Percentiles rank a stretch among this genome's conserved stretches.
These are phyloP conservation scores for Globisporangium cederbergense DNA, from an alignment of 352 stramenopile species.

Conservation along the genomic window DNA sequence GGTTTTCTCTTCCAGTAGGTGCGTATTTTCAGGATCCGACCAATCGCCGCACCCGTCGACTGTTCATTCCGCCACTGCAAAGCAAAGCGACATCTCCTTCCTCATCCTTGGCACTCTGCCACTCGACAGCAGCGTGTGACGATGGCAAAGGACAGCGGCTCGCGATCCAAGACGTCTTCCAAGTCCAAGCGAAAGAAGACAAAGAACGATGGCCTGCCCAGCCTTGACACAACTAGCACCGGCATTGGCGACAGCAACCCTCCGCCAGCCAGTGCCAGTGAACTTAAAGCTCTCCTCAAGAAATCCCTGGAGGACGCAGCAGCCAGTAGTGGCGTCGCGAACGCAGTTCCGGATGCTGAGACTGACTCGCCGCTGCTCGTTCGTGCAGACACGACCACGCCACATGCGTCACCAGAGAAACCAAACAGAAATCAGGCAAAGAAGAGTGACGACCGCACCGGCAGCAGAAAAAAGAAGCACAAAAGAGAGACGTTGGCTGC, in stretches of 20 bases:
- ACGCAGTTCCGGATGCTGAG: conserved; percentile 22
- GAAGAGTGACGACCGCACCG: background rate
- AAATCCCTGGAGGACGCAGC: conserved; percentile 8
- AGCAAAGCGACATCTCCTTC: no score
- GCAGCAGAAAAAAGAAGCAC: background rate
- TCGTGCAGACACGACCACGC: conserved; percentile 16
- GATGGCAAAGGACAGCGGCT: conserved; percentile 3
- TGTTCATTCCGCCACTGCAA: background rate
- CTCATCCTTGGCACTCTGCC: no score
- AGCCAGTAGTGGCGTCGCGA: conserved; percentile 14
- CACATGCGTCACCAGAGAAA: conserved; percentile 8
- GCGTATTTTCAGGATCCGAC: background rate
- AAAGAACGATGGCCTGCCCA: background rate
- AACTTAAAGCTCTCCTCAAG: conserved; percentile 21
- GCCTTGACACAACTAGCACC: background rate
- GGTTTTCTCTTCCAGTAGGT: background rate
- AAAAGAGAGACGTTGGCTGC: background rate
- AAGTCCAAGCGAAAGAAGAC: conserved; percentile 5
- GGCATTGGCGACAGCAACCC: background rate
- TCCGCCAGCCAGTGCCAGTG: conserved; percentile 9
- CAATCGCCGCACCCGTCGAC: background rate
- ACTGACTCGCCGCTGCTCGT: conserved; percentile 39
- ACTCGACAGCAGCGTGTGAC: background rate
- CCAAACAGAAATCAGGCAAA: background rate
- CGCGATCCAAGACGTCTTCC: background rate